These are phyloP conservation scores for Macrolepiota albuminosa DNA, from an alignment of 768 basidiomycete genomes.

Conservation along the genomic window DNA sequence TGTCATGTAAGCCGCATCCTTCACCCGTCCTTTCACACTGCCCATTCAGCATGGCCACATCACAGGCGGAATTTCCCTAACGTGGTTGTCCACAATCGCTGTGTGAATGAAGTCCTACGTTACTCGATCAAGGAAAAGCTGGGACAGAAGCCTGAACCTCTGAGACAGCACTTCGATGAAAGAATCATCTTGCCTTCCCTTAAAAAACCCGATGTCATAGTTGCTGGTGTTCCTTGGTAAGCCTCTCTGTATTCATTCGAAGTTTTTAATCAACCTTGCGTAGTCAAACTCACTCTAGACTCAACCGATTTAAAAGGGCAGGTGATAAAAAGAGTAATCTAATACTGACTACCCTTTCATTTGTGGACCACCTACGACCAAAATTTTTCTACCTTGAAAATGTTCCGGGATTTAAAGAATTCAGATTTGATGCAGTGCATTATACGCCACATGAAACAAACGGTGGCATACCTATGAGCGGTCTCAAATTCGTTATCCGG, in stretches of 20 bases:
- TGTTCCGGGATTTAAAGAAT: slow-evolving; percentile 46
- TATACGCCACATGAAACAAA: slow-evolving; percentile 38
- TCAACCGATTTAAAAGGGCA: slow-evolving; percentile 69
- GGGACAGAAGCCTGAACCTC: slow-evolving; percentile 34
- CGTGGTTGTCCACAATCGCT: slow-evolving; percentile 63
- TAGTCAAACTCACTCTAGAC: slow-evolving; percentile 68
- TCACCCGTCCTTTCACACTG: not conserved
- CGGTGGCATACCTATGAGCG: slow-evolving; percentile 71
- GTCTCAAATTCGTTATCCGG: slow-evolving; percentile 60
- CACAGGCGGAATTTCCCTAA: slow-evolving; percentile 48
- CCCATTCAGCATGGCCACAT: slow-evolving; percentile 1
- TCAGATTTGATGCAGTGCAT: slow-evolving; percentile 36
- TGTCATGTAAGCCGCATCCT: slow-evolving; percentile 38
- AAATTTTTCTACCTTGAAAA: slow-evolving; percentile 46
- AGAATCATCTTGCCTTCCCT: slow-evolving; percentile 13
- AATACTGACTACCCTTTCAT: slow-evolving; percentile 56
- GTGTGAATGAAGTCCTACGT: slow-evolving; percentile 57
- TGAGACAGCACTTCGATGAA: slow-evolving; percentile 35
- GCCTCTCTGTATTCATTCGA: not conserved
- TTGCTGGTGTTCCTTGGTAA: slow-evolving; percentile 77
- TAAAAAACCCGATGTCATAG: slow-evolving; percentile 41
- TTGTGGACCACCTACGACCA: slow-evolving; percentile 42
- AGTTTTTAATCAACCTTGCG: not conserved
- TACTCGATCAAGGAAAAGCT: slow-evolving; percentile 51
- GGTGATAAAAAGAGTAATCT: slow-evolving; percentile 66